Evolutionary conservation across 345 rosid species (phyloP).

Genomic region (Citrus inodora): DNA sequence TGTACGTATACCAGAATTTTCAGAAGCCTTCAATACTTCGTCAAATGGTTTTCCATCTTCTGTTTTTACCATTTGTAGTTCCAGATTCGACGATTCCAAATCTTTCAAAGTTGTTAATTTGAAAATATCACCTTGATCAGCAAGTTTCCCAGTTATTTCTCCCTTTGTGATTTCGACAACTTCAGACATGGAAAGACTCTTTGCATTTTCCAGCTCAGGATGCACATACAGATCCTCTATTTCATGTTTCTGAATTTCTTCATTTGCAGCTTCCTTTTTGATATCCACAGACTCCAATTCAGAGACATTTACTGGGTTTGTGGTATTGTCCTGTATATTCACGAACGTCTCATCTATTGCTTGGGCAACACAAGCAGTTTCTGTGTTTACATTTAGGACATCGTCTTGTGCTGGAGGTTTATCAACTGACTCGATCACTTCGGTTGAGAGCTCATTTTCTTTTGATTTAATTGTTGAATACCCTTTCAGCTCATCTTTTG

Average conservation of each 20-base stretch:
- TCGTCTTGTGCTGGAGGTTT: conserved; percentile 2
- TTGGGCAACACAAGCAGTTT: conserved; percentile 4
- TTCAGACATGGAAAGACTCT: conserved; percentile 1
- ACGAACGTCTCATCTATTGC: background rate
- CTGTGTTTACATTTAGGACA: conserved; percentile 8
- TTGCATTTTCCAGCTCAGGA: conserved; percentile 2
- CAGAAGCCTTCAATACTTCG: conserved; percentile 6
- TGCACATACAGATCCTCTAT: conserved; percentile 1
- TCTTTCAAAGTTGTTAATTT: conserved; percentile 5
- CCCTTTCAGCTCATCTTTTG: conserved; percentile 15
- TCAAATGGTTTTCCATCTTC: conserved; percentile 13
- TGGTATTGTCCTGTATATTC: conserved; percentile 2
- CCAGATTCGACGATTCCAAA: conserved; percentile 5
- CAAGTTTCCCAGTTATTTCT: conserved; percentile 14
- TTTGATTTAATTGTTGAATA: conserved; percentile 9
- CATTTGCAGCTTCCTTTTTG: conserved; percentile 11
- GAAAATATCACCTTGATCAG: conserved; percentile 7
- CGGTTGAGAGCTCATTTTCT: conserved; percentile 10
- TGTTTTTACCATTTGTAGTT: background rate
- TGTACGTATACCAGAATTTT: background rate
- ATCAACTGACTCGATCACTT: conserved; percentile 18
- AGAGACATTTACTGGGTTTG: conserved; percentile 11
- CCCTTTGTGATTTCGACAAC: conserved; percentile 1
- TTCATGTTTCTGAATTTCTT: conserved; percentile 2
- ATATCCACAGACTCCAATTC: conserved; percentile 11